phyloP scores from a whole-genome alignment of 768 basidiomycete species.

The Mycena latifolia region DNA sequence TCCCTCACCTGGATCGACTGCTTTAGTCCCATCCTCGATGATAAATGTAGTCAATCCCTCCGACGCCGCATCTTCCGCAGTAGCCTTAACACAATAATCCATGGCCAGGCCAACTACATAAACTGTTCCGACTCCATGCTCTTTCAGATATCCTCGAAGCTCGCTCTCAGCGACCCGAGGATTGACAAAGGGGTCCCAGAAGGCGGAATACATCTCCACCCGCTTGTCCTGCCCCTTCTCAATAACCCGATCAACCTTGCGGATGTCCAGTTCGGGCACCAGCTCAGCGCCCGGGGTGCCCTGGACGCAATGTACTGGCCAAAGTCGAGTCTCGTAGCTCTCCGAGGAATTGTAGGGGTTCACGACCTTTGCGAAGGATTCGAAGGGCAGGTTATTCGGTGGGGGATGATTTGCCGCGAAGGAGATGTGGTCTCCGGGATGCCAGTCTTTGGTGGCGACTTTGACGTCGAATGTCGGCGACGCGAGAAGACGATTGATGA shows the following conservation, averaged over 20 bases:
- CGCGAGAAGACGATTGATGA: constrained; percentile 60
- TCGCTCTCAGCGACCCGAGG: constrained; percentile 36
- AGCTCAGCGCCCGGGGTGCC: constrained; percentile 64
- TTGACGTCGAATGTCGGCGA: constrained; percentile 54
- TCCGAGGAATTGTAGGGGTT: constrained; percentile 50
- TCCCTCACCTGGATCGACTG: constrained; percentile 39
- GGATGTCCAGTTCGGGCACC: constrained; percentile 55
- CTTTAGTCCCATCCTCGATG: constrained; percentile 40
- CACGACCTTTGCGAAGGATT: constrained; percentile 41
- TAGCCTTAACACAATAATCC: constrained; percentile 72
- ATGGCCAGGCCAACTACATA: constrained; percentile 73
- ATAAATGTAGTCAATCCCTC: constrained; percentile 48
- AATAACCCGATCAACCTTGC: constrained; percentile 36
- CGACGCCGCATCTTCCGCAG: constrained; percentile 58
- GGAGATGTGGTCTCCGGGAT: constrained; percentile 66
- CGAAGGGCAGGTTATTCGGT: constrained; percentile 38
- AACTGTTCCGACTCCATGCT: constrained; percentile 56
- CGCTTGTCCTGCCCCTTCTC: constrained; percentile 62
- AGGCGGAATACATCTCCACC: constrained; percentile 79
- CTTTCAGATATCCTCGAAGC: constrained; percentile 40
- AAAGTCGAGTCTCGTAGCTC: constrained; percentile 62
- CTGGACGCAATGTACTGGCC: constrained; percentile 80
- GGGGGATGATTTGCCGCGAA: constrained; percentile 60
- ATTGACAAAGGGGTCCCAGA: constrained; percentile 59
- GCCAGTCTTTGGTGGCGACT: constrained; percentile 60